These are phyloP conservation scores for Gaultheria prostrata DNA, from an alignment of 148 eudicot species.

Conservation along the genomic window DNA sequence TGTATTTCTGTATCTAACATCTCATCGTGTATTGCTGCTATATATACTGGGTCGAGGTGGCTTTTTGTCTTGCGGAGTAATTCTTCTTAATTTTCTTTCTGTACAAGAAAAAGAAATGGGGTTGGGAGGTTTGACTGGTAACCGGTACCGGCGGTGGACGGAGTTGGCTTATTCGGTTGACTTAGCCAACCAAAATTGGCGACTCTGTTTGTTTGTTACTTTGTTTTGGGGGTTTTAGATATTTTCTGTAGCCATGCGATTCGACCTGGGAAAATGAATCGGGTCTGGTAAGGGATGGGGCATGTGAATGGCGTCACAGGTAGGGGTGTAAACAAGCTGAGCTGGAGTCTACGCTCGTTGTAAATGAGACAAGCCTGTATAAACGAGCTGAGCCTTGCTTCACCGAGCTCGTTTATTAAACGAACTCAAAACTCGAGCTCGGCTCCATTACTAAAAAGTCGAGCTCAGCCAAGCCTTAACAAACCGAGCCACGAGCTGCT, in stretches of 20 bases:
- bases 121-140: constrained; percentile 19
- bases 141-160: constrained; percentile 22
- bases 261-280: neutral
- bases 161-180: neutral
- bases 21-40: neutral
- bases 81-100: constrained; percentile 12
- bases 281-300: too few species aligned
- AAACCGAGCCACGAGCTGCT: too few species aligned
- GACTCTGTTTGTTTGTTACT: neutral
- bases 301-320: too few species aligned
- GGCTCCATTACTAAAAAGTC: too few species aligned
- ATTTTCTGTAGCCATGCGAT: neutral
- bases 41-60: neutral
- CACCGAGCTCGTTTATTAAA: too few species aligned
- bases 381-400: too few species aligned
- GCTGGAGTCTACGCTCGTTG: too few species aligned
- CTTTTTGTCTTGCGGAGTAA: neutral
- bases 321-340: too few species aligned
- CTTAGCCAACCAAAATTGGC: neutral
- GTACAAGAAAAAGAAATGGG: constrained; percentile 12
- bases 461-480: too few species aligned
- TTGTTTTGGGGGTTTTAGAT: neutral
- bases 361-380: too few species aligned
- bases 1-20: neutral
- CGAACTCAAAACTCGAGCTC: too few species aligned